Percentiles rank a stretch among this genome's conserved stretches.
Evolutionary conservation across 2,329 filamentous ascomycete species (phyloP).

Genomic region (Penicillium rolfsii): DNA sequence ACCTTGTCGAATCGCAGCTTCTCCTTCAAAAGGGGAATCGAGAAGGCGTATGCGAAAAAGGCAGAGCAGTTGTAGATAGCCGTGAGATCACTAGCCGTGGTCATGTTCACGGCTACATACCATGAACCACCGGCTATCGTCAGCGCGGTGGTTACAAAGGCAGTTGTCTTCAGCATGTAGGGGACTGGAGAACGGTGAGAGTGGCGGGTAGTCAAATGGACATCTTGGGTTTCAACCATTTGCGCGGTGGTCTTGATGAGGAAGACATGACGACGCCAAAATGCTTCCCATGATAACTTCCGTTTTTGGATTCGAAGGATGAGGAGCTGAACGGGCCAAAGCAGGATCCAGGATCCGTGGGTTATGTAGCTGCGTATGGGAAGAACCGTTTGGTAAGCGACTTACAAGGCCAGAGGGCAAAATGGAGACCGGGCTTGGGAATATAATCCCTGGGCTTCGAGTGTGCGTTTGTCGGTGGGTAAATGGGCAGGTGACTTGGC

Average conservation of each 20-base stretch:
- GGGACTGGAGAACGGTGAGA: slow-evolving; percentile 57
- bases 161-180: slow-evolving; percentile 80
- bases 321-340: slow-evolving; percentile 84
- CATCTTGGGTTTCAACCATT: slow-evolving; percentile 81
- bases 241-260: slow-evolving; percentile 69
- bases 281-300: slow-evolving; percentile 76
- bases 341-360: slow-evolving; percentile 86
- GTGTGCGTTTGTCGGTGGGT: neutral
- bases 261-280: slow-evolving; percentile 76
- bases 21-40: slow-evolving; percentile 84
- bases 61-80: slow-evolving; percentile 99
- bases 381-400: slow-evolving; percentile 21
- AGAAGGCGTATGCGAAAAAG: slow-evolving; percentile 98
- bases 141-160: slow-evolving; percentile 79
- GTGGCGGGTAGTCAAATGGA: slow-evolving; percentile 60
- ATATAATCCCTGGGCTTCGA: neutral
- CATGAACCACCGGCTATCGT: slow-evolving; percentile 91
- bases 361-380: slow-evolving; percentile 69
- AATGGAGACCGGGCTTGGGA: neutral
- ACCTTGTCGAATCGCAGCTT: slow-evolving; percentile 83
- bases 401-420: slow-evolving; percentile 10
- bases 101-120: slow-evolving; percentile 94
- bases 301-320: slow-evolving; percentile 79
- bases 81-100: slow-evolving; percentile 88
- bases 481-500: slow-evolving; percentile 3